Conservation (phyloP, 768 basidiomycete genomes). For the Coprinellus micaceus region DNA sequence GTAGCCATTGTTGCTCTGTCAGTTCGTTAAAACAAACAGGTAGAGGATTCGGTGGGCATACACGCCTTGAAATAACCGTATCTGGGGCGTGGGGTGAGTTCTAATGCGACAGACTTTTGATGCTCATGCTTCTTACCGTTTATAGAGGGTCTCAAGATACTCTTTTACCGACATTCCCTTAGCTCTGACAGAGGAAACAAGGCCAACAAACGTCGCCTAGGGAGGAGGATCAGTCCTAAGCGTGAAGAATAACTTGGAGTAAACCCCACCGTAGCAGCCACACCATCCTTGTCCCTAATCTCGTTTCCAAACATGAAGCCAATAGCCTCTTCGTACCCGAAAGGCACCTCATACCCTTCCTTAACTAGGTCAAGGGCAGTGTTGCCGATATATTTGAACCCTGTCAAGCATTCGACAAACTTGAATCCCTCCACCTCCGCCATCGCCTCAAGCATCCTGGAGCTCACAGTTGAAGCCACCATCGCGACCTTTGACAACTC, state of each 20-base stretch:
- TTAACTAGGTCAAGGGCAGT: constrained; percentile 61
- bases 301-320: constrained; percentile 83
- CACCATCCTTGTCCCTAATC: constrained; percentile 85
- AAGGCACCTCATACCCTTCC: constrained; percentile 68
- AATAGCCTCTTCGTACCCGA: constrained; percentile 91
- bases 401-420: constrained; percentile 83
- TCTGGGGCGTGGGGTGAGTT: constrained; percentile 29
- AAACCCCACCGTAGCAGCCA: constrained; percentile 67
- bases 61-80: constrained; percentile 76
- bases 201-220: constrained; percentile 66
- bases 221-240: neutral
- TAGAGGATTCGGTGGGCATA: neutral
- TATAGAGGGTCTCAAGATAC: constrained; percentile 63
- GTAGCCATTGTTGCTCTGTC: constrained; percentile 76
- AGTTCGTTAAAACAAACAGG: neutral
- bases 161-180: constrained; percentile 51
- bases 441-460: constrained; percentile 83
- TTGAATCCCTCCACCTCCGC: constrained; percentile 74
- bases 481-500: constrained; percentile 65
- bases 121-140: constrained; percentile 36
- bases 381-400: constrained; percentile 91
- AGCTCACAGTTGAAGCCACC: constrained; percentile 88
- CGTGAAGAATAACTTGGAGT: neutral
- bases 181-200: constrained; percentile 48
- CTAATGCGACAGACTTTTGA: neutral